These are phyloP conservation scores for Linaria vulgaris DNA, from an alignment of 257 asterid species.

Conservation along the genomic window DNA sequence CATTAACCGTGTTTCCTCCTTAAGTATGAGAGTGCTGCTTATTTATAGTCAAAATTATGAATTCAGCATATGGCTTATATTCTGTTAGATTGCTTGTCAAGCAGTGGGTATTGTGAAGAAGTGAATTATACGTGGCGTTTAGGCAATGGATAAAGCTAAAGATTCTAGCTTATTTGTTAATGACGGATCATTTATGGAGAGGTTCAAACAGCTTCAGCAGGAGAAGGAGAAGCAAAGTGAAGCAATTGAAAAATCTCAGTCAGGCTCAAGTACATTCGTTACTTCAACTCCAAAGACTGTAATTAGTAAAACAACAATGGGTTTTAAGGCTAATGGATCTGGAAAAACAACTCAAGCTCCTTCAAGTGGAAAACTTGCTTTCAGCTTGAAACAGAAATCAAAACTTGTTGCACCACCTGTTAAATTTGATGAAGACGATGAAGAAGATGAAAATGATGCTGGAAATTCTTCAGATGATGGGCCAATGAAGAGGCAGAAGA, in stretches of 20 bases:
- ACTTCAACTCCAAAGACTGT: conserved; percentile 67
- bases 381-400: conserved; percentile 87
- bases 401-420: conserved; percentile 69
- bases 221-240: conserved; percentile 56
- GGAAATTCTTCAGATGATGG: conserved; percentile 61
- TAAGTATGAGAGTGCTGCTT: conserved; percentile 22
- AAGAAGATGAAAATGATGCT: conserved; percentile 59
- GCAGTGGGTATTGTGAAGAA: conserved; percentile 51
- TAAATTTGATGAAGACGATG: conserved; percentile 77
- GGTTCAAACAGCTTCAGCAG: conserved; percentile 88
- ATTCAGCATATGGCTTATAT: conserved; percentile 39
- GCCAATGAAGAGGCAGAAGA: conserved; percentile 67
- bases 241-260: conserved; percentile 36
- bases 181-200: conserved; percentile 98
- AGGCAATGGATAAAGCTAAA: conserved; percentile 68
- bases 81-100: conserved; percentile 71
- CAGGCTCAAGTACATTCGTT: conserved; percentile 44
- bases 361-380: conserved; percentile 81
- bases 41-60: conserved; percentile 19
- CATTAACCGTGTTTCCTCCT: conserved; percentile 1
- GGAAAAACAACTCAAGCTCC: conserved; percentile 41
- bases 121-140: conserved; percentile 39
- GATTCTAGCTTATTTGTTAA: conserved; percentile 69
- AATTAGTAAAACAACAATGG: conserved; percentile 44
- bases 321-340: conserved; percentile 45